phyloP scores from a whole-genome alignment of 2,329 filamentous ascomycete genomes.

The Leptographium lundbergii region DNA sequence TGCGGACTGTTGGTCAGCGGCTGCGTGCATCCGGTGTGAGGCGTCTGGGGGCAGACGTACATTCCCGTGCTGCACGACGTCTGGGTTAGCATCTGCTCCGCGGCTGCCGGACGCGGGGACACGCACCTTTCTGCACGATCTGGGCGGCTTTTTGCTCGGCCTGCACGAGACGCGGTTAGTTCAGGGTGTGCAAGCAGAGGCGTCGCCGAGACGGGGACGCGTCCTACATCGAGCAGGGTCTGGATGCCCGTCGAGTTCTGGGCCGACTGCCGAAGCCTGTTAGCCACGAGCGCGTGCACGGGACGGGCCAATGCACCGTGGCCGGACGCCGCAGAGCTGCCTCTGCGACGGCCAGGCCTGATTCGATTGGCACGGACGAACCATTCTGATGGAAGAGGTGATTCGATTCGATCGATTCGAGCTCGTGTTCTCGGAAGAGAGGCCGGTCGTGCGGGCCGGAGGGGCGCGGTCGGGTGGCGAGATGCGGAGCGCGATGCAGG shows the following conservation, averaged over 20 bases:
- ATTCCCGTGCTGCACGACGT: constrained; percentile 62
- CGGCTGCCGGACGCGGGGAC: background rate
- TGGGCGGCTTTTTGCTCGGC: constrained; percentile 97
- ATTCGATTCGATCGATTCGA: too few species aligned
- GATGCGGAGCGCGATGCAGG: background rate
- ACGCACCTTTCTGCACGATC: constrained; percentile 89
- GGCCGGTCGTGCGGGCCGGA: background rate
- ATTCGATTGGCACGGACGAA: background rate
- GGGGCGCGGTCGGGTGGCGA: background rate
- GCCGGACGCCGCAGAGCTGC: background rate
- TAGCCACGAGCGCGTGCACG: background rate
- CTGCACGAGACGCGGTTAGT: constrained; percentile 30
- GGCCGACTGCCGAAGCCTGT: constrained; percentile 53
- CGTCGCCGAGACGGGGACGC: background rate
- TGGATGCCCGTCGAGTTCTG: constrained; percentile 98
- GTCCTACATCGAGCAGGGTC: constrained; percentile 83
- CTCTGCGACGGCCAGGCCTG: background rate
- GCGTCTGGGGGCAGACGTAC: constrained; percentile 36
- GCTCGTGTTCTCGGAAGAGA: too few species aligned
- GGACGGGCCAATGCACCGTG: background rate
- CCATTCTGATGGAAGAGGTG: background rate
- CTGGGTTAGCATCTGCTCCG: constrained; percentile 1
- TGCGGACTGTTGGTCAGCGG: constrained; percentile 51
- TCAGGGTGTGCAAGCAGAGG: too few species aligned
- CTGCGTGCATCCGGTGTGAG: background rate